Base-by-base conservation (phyloP, 306 rosid species). In the Alnus glutinosa region DNA sequence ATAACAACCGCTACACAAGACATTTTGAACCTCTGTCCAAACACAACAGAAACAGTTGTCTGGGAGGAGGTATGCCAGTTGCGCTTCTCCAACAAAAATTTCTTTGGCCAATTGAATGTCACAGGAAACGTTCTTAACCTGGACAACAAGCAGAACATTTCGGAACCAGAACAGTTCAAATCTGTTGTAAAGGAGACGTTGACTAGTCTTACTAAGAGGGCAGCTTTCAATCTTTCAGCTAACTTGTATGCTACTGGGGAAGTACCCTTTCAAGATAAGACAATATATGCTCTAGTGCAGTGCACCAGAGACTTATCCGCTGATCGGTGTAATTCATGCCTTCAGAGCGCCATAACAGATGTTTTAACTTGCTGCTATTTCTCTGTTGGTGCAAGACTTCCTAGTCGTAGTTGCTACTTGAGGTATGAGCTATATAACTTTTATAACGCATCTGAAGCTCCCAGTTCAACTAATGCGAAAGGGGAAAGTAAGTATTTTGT, bases 11-110 rank as follows among this genome's bases (percentile, higher is more conserved):
- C 89, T 9, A 14, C 70, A 39, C 75, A 61, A 6, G 86, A 80
- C 77, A 73, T 85, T 5, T 9, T n/a, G 44, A 82, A 1, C 28
- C 84, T 74, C 4, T 91, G 94, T 71, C 89, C 86, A 10, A 52
- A 54, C 73, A 55, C 88, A 18, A 58, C 49, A 73, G 92, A 89
- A 79, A 91, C 94, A 0, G 70, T 80, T 37, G 76, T 91, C 1
- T 89, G 88, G 87, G 93, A 89, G 69, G 97, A 91, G n/a, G 1
- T 0, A 0, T 91, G 92, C 71, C 97, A 85, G 16, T 73, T 89
- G 55, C 89, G 87, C 62, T 91, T 89, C 76, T 89, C 94, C 19
- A 78, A 72, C 48, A 9, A 30, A 7, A 75, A 83, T 57, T 91
- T 91, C 89, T 37, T 80, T 4, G 91, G 94, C 6, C 58, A 12